Evolutionary conservation across 768 basidiomycete genomes (phyloP).

Genomic region (Solioccasus polychromus): DNA sequence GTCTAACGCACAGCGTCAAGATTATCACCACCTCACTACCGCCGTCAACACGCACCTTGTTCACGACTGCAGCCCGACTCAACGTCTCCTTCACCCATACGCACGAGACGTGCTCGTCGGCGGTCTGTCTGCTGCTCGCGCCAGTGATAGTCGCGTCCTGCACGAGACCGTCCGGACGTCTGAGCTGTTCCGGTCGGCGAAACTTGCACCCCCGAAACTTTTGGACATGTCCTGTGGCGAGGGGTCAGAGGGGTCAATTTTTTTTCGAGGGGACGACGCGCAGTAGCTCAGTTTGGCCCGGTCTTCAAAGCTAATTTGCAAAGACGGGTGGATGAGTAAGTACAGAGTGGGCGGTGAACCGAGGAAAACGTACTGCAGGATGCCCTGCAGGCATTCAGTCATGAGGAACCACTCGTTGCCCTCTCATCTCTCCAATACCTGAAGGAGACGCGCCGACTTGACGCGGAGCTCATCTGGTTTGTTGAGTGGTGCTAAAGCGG

Average conservation of each 20-base stretch:
- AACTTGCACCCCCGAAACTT: constrained; percentile 74
- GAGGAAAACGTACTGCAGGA: constrained; percentile 55
- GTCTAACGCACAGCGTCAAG: no score
- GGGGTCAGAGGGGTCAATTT: no score
- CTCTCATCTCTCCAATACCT: constrained; percentile 75
- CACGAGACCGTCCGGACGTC: constrained; percentile 60
- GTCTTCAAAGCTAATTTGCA: constrained; percentile 75
- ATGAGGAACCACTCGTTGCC: constrained; percentile 64
- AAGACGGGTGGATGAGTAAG: background rate
- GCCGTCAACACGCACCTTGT: constrained; percentile 50
- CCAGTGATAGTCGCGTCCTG: constrained; percentile 72
- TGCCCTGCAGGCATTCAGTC: constrained; percentile 70
- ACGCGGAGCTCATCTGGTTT: constrained; percentile 71
- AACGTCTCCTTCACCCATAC: constrained; percentile 68
- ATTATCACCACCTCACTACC: background rate
- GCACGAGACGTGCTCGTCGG: constrained; percentile 70
- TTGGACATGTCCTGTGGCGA: constrained; percentile 71
- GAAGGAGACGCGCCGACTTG: constrained; percentile 51
- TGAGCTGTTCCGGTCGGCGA: constrained; percentile 76
- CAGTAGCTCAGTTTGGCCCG: constrained; percentile 56
- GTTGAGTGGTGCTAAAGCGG: constrained; percentile 48
- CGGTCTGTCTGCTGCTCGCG: constrained; percentile 64
- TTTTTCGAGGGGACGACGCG: no score
- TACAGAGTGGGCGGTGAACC: no score
- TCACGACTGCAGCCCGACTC: constrained; percentile 62